Evolutionary conservation across 2,329 filamentous ascomycete genomes (phyloP), one percentile per base, ranked within the genome.

Genomic region (Clonostachys byssicola): DNA sequence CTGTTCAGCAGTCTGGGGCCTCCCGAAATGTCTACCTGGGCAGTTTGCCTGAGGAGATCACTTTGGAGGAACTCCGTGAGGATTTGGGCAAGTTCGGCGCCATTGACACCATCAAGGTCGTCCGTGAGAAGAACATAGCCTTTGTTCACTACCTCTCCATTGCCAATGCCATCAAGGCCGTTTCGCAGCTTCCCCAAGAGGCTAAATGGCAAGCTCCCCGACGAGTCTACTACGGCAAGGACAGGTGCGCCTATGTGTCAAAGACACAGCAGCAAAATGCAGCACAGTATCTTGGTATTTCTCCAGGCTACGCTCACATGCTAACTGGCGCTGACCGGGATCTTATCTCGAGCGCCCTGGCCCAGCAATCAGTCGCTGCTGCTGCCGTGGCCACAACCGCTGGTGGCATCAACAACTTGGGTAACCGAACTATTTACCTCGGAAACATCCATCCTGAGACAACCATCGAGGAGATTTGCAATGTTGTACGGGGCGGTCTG

Each of bases 221-320:
- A 55, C 88, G 94, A 46, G 94, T 99, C 12, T 97, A 96, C 78
- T 99, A 99, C 60, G 94, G 94, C 68, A 99, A 99, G 75, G 94
- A 99, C 66, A 84, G 94, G 52, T 99, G 94, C 62, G 94, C 94
- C 16, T 99, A 99, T 60, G 92, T 99, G 45, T 99, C 94, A 50
- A 99, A 99, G 80, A 99, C 94, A 0, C 94, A 99, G 71, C 94
- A 99, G 73, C 94, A 99, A 71, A 99, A 99, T 60, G 94, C 94
- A 8, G 94, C 94, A 34, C 94, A 99, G 70, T 99, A 97, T 65
- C 80, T 99, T 20, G 94, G 94, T 47, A 99, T 99, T 60, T 91
- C 94, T 17, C 94, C 94, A 36, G 92, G 92, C 30, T 96, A 97
- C 61, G 92, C 94, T 17, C 92, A 97, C 65, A 92, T 96, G 67